These are phyloP conservation scores for Inga leiocalycina DNA, from an alignment of 306 rosid genomes.

Conservation along the genomic window DNA sequence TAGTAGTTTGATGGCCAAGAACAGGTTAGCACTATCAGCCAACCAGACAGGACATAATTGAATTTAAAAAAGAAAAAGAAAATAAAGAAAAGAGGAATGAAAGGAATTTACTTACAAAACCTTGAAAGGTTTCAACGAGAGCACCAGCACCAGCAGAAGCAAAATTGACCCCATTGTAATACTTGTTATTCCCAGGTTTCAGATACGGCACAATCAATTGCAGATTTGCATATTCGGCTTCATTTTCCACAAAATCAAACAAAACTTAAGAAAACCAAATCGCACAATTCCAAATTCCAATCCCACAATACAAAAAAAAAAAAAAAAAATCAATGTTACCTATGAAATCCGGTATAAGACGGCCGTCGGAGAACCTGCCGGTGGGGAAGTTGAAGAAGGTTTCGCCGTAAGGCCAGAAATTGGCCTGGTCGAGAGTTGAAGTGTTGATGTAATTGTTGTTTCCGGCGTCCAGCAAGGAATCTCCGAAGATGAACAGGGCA, in stretches of 20 bases:
- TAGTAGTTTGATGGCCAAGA: neutral
- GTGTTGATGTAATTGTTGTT: conserved; percentile 97
- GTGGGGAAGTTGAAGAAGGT: conserved; percentile 80
- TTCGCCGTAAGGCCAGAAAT: conserved; percentile 91
- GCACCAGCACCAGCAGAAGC: conserved; percentile 95
- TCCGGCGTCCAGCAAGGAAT: conserved; percentile 88
- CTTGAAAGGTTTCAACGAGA: conserved; percentile 74
- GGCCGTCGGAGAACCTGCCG: conserved; percentile 91
- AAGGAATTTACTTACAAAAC: conserved; percentile 56
- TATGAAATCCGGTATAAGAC: conserved; percentile 78
- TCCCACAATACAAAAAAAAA: no score
- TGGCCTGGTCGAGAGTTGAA: conserved; percentile 82
- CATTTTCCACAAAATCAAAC: neutral
- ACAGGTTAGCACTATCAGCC: neutral
- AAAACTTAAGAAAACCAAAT: neutral
- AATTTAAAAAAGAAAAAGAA: no score
- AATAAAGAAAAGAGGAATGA: neutral
- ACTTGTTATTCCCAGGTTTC: conserved; percentile 58
- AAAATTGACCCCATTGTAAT: conserved; percentile 74
- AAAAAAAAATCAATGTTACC: conserved; percentile 37
- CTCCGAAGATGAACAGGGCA: conserved; percentile 79
- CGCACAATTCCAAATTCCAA: neutral
- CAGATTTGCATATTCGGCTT: conserved; percentile 81
- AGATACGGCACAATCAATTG: conserved; percentile 42
- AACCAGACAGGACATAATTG: neutral